Evolutionary conservation across 441 rosid species (phyloP).

Genomic region (Corymbia citriodora): DNA sequence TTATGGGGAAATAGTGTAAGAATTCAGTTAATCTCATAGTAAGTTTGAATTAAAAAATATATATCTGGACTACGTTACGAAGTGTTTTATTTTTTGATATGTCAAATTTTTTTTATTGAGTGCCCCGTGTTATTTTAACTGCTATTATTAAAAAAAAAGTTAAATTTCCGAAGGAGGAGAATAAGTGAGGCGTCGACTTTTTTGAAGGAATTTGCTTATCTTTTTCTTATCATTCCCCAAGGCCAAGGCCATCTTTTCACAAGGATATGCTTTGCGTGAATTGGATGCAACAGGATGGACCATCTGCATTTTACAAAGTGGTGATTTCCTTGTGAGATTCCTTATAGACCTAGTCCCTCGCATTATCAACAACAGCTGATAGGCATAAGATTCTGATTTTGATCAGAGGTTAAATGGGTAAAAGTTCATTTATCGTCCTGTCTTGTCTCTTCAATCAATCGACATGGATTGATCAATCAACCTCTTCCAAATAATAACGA

Average conservation of each 20-base stretch:
- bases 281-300: not conserved
- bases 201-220: not conserved
- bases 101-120: not conserved
- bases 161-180: not conserved
- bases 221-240: not conserved
- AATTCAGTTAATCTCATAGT: not conserved
- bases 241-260: not conserved
- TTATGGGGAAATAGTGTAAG: not conserved
- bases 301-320: not conserved
- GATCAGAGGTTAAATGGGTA: not conserved
- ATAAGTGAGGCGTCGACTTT: not conserved
- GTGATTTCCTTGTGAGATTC: not conserved
- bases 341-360: not conserved
- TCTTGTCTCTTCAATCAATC: not conserved
- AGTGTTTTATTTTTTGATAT: not conserved
- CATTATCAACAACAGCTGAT: no score
- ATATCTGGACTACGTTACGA: not conserved
- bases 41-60: not conserved
- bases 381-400: not conserved
- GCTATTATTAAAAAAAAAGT: not conserved
- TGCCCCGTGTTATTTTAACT: not conserved
- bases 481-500: not conserved
- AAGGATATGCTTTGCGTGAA: not conserved
- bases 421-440: not conserved
- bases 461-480: not conserved